Percentiles rank a stretch among this genome's conserved stretches.
phyloP scores from a whole-genome alignment of 208 protist species.

The Crithidia sp. region DNA sequence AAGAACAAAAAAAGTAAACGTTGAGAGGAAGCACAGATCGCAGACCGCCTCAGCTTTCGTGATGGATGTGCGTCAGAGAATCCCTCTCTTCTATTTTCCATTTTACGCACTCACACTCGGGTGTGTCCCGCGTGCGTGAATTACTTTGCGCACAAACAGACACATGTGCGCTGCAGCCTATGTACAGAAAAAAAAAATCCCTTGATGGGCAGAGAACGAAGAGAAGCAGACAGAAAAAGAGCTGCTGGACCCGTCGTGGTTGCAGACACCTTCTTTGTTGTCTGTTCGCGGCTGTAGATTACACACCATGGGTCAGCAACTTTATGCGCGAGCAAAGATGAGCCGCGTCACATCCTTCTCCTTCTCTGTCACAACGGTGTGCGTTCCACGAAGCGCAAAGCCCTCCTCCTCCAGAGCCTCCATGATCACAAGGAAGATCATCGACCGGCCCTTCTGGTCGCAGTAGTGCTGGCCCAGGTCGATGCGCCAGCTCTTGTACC shows the following conservation, averaged over 20 bases:
- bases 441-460: conserved; percentile 65
- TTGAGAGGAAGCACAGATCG: neutral
- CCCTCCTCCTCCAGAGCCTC: conserved; percentile 77
- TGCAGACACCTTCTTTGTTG: no score
- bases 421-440: conserved; percentile 72
- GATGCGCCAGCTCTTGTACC: conserved; percentile 67
- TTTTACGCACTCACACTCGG: no score
- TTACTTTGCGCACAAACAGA: no score
- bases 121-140: no score
- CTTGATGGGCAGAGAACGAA: neutral
- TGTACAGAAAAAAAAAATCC: conserved; percentile 9
- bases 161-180: neutral
- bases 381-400: conserved; percentile 67
- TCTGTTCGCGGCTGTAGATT: neutral
- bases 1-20: neutral
- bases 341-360: conserved; percentile 79
- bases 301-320: neutral
- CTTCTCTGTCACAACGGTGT: conserved; percentile 48
- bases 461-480: conserved; percentile 86
- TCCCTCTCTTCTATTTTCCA: no score
- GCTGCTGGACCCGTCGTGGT: no score
- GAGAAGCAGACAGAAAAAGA: neutral
- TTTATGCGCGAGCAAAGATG: conserved; percentile 69
- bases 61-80: no score
- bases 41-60: no score